Conservation (phyloP, 768 basidiomycete genomes). For the Scleroderma citrinum region DNA sequence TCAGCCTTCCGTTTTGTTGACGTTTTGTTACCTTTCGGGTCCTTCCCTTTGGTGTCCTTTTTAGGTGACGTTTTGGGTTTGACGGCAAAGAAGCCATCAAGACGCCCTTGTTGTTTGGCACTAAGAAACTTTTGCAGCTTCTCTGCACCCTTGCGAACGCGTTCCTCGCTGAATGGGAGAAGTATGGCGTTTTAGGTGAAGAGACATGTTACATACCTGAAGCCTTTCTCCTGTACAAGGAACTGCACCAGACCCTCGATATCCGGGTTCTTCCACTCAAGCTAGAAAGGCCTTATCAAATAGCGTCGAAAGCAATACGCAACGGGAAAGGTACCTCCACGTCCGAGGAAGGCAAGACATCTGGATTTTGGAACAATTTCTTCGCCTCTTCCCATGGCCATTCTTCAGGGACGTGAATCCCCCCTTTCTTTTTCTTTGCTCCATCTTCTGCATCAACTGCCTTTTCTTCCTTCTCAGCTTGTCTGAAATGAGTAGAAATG, state of each 20-base stretch:
- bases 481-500: slow-evolving; percentile 12
- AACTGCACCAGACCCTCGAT: slow-evolving; percentile 92
- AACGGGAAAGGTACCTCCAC: slow-evolving; percentile 54
- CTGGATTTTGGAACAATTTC: slow-evolving; percentile 82
- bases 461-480: slow-evolving; percentile 38
- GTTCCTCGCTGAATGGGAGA: slow-evolving; percentile 73
- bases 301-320: not conserved
- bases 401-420: slow-evolving; percentile 78
- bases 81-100: slow-evolving; percentile 91
- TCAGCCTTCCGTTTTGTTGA: slow-evolving; percentile 25
- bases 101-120: slow-evolving; percentile 91
- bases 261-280: slow-evolving; percentile 94
- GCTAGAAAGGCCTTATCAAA: slow-evolving; percentile 35
- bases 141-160: slow-evolving; percentile 91
- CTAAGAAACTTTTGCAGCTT: slow-evolving; percentile 84
- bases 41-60: slow-evolving; percentile 35
- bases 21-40: slow-evolving; percentile 47
- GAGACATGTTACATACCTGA: slow-evolving; percentile 55
- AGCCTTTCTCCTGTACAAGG: slow-evolving; percentile 91
- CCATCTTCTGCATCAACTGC: slow-evolving; percentile 37
- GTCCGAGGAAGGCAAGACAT: slow-evolving; percentile 81
- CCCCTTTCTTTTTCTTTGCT: slow-evolving; percentile 56
- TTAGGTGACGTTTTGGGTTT: slow-evolving; percentile 55
- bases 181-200: not conserved
- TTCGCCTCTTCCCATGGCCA: slow-evolving; percentile 99